phyloP scores from a whole-genome alignment of 495 filamentous ascomycete species.

The Aspergillus egyptiacus region DNA sequence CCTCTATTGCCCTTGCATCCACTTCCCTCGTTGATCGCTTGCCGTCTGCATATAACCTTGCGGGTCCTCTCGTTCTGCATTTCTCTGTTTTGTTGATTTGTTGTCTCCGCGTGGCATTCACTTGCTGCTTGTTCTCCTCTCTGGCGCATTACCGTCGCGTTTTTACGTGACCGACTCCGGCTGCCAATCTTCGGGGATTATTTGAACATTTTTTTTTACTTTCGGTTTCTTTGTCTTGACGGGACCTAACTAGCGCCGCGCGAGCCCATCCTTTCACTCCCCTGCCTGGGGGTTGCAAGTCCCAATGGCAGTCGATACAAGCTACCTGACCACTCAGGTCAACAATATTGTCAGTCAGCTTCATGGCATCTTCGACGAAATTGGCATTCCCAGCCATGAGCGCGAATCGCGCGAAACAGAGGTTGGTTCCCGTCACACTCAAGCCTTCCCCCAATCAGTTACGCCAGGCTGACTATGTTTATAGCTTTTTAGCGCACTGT shows the following conservation, averaged over 20 bases:
- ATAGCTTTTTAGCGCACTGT: slow-evolving; percentile 81
- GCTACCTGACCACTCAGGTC: slow-evolving; percentile 88
- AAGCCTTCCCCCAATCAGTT: background rate
- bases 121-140: slow-evolving; percentile 15
- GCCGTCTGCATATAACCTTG: slow-evolving; percentile 21
- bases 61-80: slow-evolving; percentile 14
- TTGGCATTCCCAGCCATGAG: slow-evolving; percentile 85
- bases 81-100: slow-evolving; percentile 19
- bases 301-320: slow-evolving; percentile 79
- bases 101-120: slow-evolving; percentile 15
- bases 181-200: slow-evolving; percentile 26
- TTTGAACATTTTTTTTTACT: slow-evolving; percentile 14
- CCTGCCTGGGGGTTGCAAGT: slow-evolving; percentile 19
- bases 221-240: slow-evolving; percentile 21
- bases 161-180: slow-evolving; percentile 15
- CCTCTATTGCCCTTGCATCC: slow-evolving; percentile 22
- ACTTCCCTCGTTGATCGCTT: slow-evolving; percentile 6
- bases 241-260: slow-evolving; percentile 9
- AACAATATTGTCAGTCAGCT: slow-evolving; percentile 85
- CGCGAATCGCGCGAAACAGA: slow-evolving; percentile 80
- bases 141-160: slow-evolving; percentile 18
- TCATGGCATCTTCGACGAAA: slow-evolving; percentile 92
- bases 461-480: slow-evolving; percentile 3
- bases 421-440: slow-evolving; percentile 43
- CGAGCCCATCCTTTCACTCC: slow-evolving; percentile 10